Base-by-base conservation (phyloP, 306 rosid species). In the Dalbergia cultrata region DNA sequence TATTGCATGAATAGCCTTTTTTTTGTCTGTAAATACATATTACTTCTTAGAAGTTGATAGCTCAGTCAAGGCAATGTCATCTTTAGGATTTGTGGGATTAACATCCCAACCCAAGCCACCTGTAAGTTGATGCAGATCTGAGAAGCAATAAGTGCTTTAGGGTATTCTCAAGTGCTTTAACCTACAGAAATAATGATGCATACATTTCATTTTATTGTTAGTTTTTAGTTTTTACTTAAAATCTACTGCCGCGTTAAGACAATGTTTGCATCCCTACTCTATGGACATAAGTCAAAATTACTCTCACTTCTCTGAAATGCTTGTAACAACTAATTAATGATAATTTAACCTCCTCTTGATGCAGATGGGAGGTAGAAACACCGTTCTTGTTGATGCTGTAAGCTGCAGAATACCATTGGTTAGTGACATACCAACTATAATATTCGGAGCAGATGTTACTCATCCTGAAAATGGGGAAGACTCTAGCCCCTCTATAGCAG, bases 401-500 rank as follows among this genome's bases (percentile, higher is more conserved):
- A 94, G 98, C 92, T 92, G 95, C 89, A 92, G 92, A 85, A 94
- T 94, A 83, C 98, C 98, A 37, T 84, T 94, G 78, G 98, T 94
- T 59, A 90, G 97, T 74, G 98, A 94, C 80, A 92, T 94, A 65
- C 98, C 98, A 44, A 94, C 98, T 77, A 94, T 94, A 67, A 94
- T 94, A 65, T 94, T 94, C 17, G 98, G 98, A 82, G 98, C 98
- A 5, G 98, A 94, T 58, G 98, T 94, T 79, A 92, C 98, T 0
- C 98, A 94, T 80, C 98, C 98, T 13, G 98, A 94, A 86, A 94
- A 94, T 31, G 98, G 98, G 71, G 98, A 94, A 85, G 98, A 92
- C 63, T 83, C 97, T 45, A 92, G 95, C 82, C 98, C 98, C 77
- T 94, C 98, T 5, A 94, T 94, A 63, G 98, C 97, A 79, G 98